Evolutionary conservation across 1,284 basidiomycete genomes (phyloP), one percentile per base, ranked within the genome.

Genomic region (Leucoagaricus sp.): DNA sequence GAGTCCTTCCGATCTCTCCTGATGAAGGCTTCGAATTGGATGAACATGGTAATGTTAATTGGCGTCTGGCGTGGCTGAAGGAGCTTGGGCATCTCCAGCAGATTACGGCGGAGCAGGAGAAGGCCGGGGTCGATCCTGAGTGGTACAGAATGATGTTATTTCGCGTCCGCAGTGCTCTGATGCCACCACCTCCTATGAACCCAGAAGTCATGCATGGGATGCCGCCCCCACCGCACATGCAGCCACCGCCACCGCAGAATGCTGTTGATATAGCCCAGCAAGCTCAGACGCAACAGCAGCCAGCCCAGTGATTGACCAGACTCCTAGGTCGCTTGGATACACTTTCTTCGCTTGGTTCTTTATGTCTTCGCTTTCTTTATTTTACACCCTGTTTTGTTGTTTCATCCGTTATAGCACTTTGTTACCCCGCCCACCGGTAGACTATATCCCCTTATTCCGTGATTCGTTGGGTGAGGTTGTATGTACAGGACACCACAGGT

Each of bases 71-170:
- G 36, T 87, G 90, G 85, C 70, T 85, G 53, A 92, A 91, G 70
- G 90, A 93, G 71, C 79, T 93, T 41, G 78, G 79, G 17, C 84
- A 84, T 65, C 73, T 93, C 57, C 84, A 87, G 65, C 82, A 85
- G 57, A 72, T 90, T 26, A 89, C 91, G 1, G 78, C 73, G 13
- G 86, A 92, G 63, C 91, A 92, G 67, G 87, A 92, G 67, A 91
- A 91, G 71, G 82, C 84, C 19, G 86, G 85, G 31, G 85, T 80
- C 1, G 87, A 88, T 53, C 83, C 82, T 51, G 90, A 93, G 60
- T 93, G 90, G 90, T 93, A 86, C 64, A 76, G 86, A 60, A 86
- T 88, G 80, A 92, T 93, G 89, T 67, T 91, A 9, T 78, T 87
- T 65, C 82, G 88, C 23, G 82, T 91, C 51, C 77, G 89, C 52